Base-by-base conservation (phyloP, 768 basidiomycete genomes). In the Hortiboletus flavorubellus region DNA sequence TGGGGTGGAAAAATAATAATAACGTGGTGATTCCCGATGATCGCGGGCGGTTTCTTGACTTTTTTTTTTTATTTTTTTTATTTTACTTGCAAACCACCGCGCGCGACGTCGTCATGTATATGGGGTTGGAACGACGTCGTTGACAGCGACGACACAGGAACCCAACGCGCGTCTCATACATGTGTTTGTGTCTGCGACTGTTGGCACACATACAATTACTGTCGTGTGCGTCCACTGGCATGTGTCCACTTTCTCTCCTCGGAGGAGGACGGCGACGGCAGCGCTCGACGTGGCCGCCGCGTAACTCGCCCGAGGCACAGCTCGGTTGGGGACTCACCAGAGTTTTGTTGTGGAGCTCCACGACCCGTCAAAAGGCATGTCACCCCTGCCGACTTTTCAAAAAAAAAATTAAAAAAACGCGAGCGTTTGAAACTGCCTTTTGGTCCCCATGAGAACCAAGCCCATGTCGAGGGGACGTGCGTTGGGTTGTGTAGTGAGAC, bases 71-170 rank as follows among this genome's bases (percentile, higher is more conserved):
- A n/a, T n/a, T n/a, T n/a, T n/a, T n/a, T n/a, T n/a, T n/a, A n/a
- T n/a, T n/a, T 11, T 35, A 21, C 21, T 21, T 21, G 21, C 21
- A 21, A 21, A 21, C 21, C 21, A 21, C 21, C 21, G 21, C 21
- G 21, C 21, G 21, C 21, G 21, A 21, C 21, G 2, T 21, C n/a
- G 21, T 21, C 2, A 21, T 21, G 21, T 21, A 21, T 51, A 15
- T 18, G 12, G 44, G 38, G 21, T 33, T 50, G 34, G 5, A 31
- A 26, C 31, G 53, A 46, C 35, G 40, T 33, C 21, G 35, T 21
- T 38, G 57, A 50, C 39, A 45, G 34, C 40, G 35, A n/a, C n/a
- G 57, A 50, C 45, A 49, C 45, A 49, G 33, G 11, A 31, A 43
- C 30, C n/a, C 46, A n/a, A 21, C 21, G 21, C 34, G n/a, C 3